Evolutionary conservation across 164 flowering plant species (phyloP), one percentile per base, ranked within the genome.

Genomic region (Tetracentron sinense): DNA sequence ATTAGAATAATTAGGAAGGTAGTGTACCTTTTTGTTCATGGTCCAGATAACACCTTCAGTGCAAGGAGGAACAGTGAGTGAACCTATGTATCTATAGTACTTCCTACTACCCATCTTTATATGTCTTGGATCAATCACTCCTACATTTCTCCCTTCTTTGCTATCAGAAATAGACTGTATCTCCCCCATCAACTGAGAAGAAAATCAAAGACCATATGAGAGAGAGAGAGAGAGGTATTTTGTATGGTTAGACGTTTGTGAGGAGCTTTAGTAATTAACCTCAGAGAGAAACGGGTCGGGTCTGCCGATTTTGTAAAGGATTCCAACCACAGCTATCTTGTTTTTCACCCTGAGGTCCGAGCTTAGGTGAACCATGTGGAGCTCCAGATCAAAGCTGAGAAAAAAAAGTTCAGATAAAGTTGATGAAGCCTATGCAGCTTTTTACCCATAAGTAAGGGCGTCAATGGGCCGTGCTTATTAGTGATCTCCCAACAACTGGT

Each of bases 291-390:
- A 80, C 17, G 62, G 0, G 55, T 86, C 80, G 6, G 86, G 79
- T 20, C 33, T 66, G 2, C 89, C 88, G 52, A 77, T 48, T 54
- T 71, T 70, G 77, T 75, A 87, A 25, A 84, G 63, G 19, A 74
- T 46, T 47, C 78, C 86, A 50, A 80, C 50, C 17, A 84, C 92
- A 15, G 85, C 87, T 1, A 74, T 70, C 22, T 67, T 74, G 62
- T 69, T 22, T 28, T 48, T 44, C 6, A 23, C 68, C 2, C 58
- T 62, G 21, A 58, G 63, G 58, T 80, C 68, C 2, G 21, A 2
- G 69, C 67, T 79, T 51, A 10, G 20, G 50, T 87, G 92, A 56
- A 84, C 86, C 85, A 87, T 56, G 59, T 86, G 92, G 6, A 84
- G 58, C 61, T 86, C 89, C 65, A 86, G 21, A 8, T 65, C 80